phyloP scores from a whole-genome alignment of 2,329 filamentous ascomycete genomes.

The Grosmannia serpens region DNA sequence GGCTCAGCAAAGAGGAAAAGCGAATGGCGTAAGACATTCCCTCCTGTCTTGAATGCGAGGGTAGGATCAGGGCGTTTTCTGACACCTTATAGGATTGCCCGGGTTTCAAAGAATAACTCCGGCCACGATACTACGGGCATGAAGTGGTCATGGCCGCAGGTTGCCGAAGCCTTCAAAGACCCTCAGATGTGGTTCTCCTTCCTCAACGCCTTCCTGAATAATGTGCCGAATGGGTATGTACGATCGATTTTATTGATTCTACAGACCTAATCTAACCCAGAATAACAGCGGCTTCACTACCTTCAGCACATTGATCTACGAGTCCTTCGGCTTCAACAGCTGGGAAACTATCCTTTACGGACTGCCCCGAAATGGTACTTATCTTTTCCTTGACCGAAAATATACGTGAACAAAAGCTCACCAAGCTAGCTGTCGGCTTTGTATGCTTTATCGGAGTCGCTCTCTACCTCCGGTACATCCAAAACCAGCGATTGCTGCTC shows the following conservation, averaged over 20 bases:
- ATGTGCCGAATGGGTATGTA: constrained; percentile 1
- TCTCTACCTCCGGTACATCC: background rate
- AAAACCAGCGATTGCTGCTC: constrained; percentile 1
- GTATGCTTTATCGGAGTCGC: background rate
- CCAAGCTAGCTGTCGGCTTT: background rate
- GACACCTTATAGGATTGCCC: background rate
- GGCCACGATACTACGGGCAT: background rate
- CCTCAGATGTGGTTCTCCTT: constrained; percentile 1
- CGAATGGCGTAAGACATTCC: constrained; percentile 17
- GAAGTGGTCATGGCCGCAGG: background rate
- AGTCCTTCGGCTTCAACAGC: constrained; percentile 7
- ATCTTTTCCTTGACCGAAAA: background rate
- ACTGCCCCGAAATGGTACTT: constrained; percentile 4
- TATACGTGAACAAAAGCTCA: background rate
- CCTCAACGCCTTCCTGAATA: background rate
- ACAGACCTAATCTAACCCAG: background rate
- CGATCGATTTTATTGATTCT: background rate
- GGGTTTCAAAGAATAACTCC: background rate
- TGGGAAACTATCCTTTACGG: constrained; percentile 7
- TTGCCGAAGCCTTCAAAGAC: background rate
- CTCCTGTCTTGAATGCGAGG: background rate
- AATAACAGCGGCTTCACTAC: constrained; percentile 10
- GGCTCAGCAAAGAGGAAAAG: constrained; percentile 23
- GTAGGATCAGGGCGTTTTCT: background rate
- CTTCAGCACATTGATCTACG: constrained; percentile 8